These are phyloP conservation scores for Shiraia bambusicola DNA, from an alignment of 2,329 filamentous ascomycete genomes.

Conservation along the genomic window DNA sequence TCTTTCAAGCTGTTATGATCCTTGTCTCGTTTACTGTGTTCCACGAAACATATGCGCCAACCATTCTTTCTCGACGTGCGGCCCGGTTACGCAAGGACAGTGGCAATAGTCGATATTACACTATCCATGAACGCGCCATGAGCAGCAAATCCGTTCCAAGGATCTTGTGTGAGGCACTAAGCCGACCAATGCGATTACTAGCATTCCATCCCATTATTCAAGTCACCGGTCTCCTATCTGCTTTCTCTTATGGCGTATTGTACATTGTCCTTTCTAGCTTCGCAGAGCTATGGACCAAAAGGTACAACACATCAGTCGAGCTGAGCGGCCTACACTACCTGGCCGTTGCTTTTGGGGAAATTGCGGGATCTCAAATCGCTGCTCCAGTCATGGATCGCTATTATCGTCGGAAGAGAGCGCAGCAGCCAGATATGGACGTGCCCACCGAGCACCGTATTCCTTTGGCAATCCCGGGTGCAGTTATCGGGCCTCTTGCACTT, in stretches of 20 bases:
- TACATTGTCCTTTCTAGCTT: constrained; percentile 37
- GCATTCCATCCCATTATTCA: constrained; percentile 57
- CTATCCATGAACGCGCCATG: constrained; percentile 33
- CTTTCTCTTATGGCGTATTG: constrained; percentile 40
- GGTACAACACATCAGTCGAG: constrained; percentile 23
- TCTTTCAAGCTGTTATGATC: constrained; percentile 29
- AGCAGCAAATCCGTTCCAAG: constrained; percentile 39
- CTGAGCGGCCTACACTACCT: constrained; percentile 28
- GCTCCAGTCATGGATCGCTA: constrained; percentile 11
- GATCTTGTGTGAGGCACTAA: constrained; percentile 43
- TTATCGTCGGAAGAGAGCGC: constrained; percentile 10
- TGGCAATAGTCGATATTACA: constrained; percentile 64
- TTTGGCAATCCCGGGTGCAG: constrained; percentile 20
- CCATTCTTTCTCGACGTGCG: constrained; percentile 44
- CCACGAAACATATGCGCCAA: constrained; percentile 50
- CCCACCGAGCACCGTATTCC: constrained; percentile 34
- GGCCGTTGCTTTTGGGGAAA: constrained; percentile 57
- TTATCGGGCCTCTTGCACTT: constrained; percentile 23
- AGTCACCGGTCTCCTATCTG: constrained; percentile 38
- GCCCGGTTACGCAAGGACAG: constrained; percentile 51
- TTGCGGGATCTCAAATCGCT: constrained; percentile 59
- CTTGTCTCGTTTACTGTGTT: constrained; percentile 38
- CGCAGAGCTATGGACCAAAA: constrained; percentile 25
- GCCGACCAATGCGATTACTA: constrained; percentile 57
- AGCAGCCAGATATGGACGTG: constrained; percentile 51